A percentile compares a stretch with the other conserved stretches of the same genome.
These are phyloP conservation scores for Cladochytrium replicatum DNA, from an alignment of 192 early-diverging fungal genomes.

Conservation along the genomic window DNA sequence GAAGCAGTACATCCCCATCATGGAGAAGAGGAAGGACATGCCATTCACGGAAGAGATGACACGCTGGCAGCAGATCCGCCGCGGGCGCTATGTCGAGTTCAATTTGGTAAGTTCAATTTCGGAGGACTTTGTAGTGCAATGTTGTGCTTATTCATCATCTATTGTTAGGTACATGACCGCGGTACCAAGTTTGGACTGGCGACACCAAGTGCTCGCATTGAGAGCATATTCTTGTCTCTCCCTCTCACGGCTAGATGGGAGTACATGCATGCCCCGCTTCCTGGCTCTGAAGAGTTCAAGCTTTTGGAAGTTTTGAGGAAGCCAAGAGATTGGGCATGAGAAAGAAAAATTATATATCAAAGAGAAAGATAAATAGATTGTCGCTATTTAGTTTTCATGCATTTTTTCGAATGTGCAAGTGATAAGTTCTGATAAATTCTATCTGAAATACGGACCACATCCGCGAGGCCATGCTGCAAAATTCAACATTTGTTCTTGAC, in stretches of 20 bases:
- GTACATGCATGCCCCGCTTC: slow-evolving; percentile 66
- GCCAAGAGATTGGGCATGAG: slow-evolving; percentile 70
- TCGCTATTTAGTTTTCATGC: no score
- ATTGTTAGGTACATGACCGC: slow-evolving; percentile 62
- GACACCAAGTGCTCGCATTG: slow-evolving; percentile 92
- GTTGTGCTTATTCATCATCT: no score
- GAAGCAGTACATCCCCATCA: slow-evolving; percentile 78
- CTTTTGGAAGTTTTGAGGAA: slow-evolving; percentile 70
- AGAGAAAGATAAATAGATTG: no score
- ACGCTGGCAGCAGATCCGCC: slow-evolving; percentile 88
- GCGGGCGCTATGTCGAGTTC: slow-evolving; percentile 96
- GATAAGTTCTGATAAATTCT: no score
- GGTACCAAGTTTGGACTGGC: slow-evolving; percentile 97
- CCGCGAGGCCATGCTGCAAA: no score
- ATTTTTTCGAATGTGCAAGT: no score
- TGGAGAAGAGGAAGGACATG: slow-evolving; percentile 69
- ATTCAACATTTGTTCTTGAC: no score
- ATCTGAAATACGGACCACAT: no score
- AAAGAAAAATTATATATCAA: no score
- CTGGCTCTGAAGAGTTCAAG: slow-evolving; percentile 60
- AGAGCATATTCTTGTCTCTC: slow-evolving; percentile 88
- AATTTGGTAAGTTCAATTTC: slow-evolving; percentile 59
- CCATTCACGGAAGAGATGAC: slow-evolving; percentile 68
- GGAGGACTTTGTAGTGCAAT: neutral
- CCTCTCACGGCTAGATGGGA: slow-evolving; percentile 94